Evolutionary conservation across 2,329 filamentous ascomycete species (phyloP).

Genomic region (Penicillium sp.): DNA sequence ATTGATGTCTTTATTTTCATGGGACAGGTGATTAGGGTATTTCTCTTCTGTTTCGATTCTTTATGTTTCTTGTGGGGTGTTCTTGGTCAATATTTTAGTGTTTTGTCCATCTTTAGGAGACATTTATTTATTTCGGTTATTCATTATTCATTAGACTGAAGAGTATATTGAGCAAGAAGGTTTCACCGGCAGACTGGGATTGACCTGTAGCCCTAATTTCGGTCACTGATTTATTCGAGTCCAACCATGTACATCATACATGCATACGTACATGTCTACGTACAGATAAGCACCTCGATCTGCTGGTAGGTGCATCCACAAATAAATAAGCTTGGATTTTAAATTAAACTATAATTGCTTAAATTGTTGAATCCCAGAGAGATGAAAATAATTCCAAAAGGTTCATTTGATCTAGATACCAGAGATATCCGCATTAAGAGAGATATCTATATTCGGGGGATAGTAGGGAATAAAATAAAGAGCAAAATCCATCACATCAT

Average conservation of each 20-base stretch:
- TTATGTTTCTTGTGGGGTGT: background rate
- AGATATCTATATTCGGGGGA: slow-evolving; percentile 1
- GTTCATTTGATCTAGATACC: slow-evolving; percentile 6
- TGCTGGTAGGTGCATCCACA: background rate
- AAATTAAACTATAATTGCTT: background rate
- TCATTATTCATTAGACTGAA: background rate
- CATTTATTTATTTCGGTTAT: background rate
- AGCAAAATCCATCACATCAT: slow-evolving; percentile 9
- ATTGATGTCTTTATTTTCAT: background rate
- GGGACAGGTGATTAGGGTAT: background rate
- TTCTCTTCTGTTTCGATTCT: background rate
- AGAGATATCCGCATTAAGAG: slow-evolving; percentile 4
- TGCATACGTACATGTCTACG: background rate
- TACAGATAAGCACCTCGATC: background rate
- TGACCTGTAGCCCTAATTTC: background rate
- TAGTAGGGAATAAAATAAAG: background rate
- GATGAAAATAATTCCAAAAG: background rate
- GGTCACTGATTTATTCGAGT: background rate
- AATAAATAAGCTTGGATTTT: background rate
- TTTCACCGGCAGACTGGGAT: background rate
- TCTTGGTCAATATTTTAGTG: background rate
- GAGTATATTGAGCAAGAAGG: background rate
- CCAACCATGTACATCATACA: background rate
- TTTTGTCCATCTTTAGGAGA: background rate
- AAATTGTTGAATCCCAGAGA: slow-evolving; percentile 13